These are phyloP conservation scores for Mucuna pruriens DNA, from an alignment of 306 rosid species.

Conservation along the genomic window DNA sequence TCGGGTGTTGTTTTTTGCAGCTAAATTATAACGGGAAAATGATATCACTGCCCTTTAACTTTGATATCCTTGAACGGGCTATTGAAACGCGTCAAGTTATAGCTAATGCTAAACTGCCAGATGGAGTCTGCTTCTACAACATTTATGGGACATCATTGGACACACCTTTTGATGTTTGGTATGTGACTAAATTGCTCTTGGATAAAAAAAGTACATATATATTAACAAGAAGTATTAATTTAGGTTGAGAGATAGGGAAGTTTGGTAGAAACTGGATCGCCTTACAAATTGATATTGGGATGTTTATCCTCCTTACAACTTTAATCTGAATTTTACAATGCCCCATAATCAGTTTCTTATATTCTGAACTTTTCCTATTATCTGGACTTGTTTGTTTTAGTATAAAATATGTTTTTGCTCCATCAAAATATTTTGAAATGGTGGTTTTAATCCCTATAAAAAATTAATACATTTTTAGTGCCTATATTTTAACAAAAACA, in stretches of 20 bases:
- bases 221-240: background rate
- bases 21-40: constrained; percentile 66
- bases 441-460: too few relatives aligned
- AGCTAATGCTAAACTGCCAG: constrained; percentile 69
- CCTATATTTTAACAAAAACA: too few relatives aligned
- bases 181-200: constrained; percentile 45
- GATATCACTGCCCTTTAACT: constrained; percentile 79
- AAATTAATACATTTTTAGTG: too few relatives aligned
- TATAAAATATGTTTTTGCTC: too few relatives aligned
- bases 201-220: background rate
- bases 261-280: constrained; percentile 36
- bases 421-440: too few relatives aligned
- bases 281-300: constrained; percentile 11
- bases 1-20: constrained; percentile 56
- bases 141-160: constrained; percentile 80
- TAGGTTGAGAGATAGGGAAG: constrained; percentile 20
- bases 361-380: background rate
- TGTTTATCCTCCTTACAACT: constrained; percentile 2
- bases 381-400: constrained; percentile 18
- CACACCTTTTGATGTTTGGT: constrained; percentile 94
- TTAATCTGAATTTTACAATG: constrained; percentile 14
- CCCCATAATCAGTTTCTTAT: constrained; percentile 7
- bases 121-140: constrained; percentile 79
- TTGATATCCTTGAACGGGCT: constrained; percentile 73
- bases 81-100: constrained; percentile 67